Evolutionary conservation across 495 filamentous ascomycete genomes (phyloP).

Genomic region (Neurospora sp.): DNA sequence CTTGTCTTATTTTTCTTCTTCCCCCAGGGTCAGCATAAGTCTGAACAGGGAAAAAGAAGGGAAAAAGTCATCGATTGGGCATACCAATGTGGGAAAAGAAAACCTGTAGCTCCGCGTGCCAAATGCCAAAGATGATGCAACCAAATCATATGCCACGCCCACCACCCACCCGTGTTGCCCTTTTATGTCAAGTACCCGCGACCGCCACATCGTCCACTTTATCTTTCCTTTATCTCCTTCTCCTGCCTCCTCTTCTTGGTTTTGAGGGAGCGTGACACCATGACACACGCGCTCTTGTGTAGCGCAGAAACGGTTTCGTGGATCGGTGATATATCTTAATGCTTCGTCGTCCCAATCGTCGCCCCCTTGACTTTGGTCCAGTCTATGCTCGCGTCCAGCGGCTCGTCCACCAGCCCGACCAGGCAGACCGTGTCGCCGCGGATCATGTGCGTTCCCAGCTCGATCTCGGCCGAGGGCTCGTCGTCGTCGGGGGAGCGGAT

Average conservation of each 20-base stretch:
- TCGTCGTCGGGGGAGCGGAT: conserved; percentile 75
- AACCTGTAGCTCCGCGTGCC: not conserved
- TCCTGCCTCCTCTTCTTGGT: not conserved
- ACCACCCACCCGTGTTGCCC: not conserved
- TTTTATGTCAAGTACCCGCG: not conserved
- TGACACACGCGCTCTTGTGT: not conserved
- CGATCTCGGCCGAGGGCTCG: conserved; percentile 70
- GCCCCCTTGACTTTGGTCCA: conserved; percentile 84
- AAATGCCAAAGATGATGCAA: not conserved
- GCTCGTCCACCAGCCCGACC: conserved; percentile 81
- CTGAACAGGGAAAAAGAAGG: not conserved
- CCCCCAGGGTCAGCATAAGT: conserved; percentile 11
- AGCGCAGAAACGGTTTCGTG: not conserved
- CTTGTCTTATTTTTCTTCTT: not conserved
- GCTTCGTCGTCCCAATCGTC: conserved; percentile 76
- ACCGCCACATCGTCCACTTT: not conserved
- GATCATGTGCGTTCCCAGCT: conserved; percentile 83
- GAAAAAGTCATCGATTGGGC: not conserved
- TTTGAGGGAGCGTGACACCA: not conserved
- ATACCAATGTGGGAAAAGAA: conserved; percentile 9
- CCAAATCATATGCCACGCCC: not conserved
- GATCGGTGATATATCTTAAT: conserved; percentile 13
- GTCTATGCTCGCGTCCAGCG: conserved; percentile 77
- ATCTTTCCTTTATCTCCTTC: not conserved
- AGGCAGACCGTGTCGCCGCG: conserved; percentile 92